These are phyloP conservation scores for Chrysoporthe deuterocubensis DNA, from an alignment of 2,329 filamentous ascomycete genomes.

Conservation along the genomic window DNA sequence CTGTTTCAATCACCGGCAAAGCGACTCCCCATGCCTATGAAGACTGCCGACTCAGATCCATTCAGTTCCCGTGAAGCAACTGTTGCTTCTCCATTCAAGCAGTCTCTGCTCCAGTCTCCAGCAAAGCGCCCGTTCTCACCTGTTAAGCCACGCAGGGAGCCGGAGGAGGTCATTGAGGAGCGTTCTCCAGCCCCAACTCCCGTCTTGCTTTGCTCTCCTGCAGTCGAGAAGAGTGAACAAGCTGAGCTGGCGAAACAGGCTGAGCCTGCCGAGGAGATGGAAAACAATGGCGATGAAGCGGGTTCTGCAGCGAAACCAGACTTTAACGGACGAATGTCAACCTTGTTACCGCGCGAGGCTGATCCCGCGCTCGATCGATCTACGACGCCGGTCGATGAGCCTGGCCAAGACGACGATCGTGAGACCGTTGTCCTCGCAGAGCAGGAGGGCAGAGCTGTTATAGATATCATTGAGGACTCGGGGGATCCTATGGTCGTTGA, in stretches of 20 bases:
- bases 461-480: constrained; percentile 5
- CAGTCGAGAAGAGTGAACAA: constrained; percentile 15
- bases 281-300: constrained; percentile 19
- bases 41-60: constrained; percentile 39
- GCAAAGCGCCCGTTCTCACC: constrained; percentile 40
- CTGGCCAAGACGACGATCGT: constrained; percentile 27
- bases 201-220: constrained; percentile 14
- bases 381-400: constrained; percentile 11
- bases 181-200: constrained; percentile 24
- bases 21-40: constrained; percentile 50
- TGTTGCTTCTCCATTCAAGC: constrained; percentile 48
- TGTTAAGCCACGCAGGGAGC: constrained; percentile 41
- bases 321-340: constrained; percentile 24
- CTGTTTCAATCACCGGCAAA: constrained; percentile 57
- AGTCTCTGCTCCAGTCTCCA: constrained; percentile 53
- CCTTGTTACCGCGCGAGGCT: constrained; percentile 37
- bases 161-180: constrained; percentile 33
- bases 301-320: background rate
- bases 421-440: constrained; percentile 30
- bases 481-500: constrained; percentile 35
- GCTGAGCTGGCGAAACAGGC: background rate
- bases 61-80: constrained; percentile 35
- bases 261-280: background rate
- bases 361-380: constrained; percentile 34
- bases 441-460: constrained; percentile 10